Evolutionary conservation across 2,329 filamentous ascomycete species (phyloP), one percentile per base, ranked within the genome.

Genomic region (Ceratocystis papillata): DNA sequence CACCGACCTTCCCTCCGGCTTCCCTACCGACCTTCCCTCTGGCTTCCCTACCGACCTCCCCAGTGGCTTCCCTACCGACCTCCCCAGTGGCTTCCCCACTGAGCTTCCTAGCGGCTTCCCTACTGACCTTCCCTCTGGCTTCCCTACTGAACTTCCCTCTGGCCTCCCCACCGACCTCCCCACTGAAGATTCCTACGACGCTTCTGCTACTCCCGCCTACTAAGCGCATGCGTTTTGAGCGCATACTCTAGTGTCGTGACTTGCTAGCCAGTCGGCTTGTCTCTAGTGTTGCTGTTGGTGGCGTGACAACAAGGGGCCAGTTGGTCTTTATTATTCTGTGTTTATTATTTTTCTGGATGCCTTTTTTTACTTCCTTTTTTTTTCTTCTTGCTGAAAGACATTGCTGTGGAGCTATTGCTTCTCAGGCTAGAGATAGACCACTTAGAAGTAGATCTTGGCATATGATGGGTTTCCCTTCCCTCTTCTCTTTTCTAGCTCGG

Each of bases 341-440:
- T 59, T 67, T 59, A 62, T 62, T 46, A 37, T 67, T 67, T 17
- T 33, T 53, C n/a, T 67, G n/a, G 30, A 17, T 46, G 64, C 22
- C 22, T 25, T 61, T 61, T 65, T 67, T 61, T 65, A n/a, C 41
- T 53, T 33, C 1, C 37, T 15, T 15, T 15, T 33, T 59, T 45
- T 45, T 48, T 60, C 37, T 65, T 48, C 41, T 28, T 63, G 33
- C 28, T 57, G 22, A 45, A 53, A 55, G 7, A 33, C 46, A 2
- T 46, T 44, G 55, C 30, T 63, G 28, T 50, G n/a, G 22, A 45
- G n/a, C 17, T 10, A 10, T 20, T 3, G 48, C 17, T 53, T 53
- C n/a, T 22, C n/a, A 8, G 22, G 2, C n/a, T 8, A 22, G 48
- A 8, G 48, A n/a, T n/a, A 53, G n/a, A 6, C n/a, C 7, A 25